A percentile compares a stretch with the other conserved stretches of the same genome.
Evolutionary conservation across 257 asterid genomes (phyloP).

Genomic region (Mentha longifolia): DNA sequence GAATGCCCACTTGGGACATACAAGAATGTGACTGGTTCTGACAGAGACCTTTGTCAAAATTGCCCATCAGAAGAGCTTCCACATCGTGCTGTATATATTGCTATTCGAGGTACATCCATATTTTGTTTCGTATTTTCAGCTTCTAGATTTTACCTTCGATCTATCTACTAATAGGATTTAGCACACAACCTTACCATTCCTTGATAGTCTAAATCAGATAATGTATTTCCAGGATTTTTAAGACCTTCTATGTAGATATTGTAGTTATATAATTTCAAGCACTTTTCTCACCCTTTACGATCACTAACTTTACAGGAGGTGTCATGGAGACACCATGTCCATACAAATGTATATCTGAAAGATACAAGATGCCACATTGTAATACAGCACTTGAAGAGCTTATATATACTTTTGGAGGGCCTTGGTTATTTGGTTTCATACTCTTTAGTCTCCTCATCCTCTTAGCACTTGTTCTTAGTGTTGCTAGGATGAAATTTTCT

Average conservation of each 20-base stretch:
- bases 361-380: constrained; percentile 87
- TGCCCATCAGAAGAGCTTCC: constrained; percentile 82
- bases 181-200: background rate
- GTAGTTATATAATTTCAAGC: background rate
- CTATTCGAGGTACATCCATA: constrained; percentile 65
- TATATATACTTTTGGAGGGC: constrained; percentile 88
- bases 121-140: constrained; percentile 30
- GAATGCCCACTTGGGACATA: constrained; percentile 93
- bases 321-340: constrained; percentile 78
- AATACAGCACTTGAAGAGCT: constrained; percentile 87
- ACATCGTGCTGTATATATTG: constrained; percentile 62
- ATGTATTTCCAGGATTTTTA: constrained; percentile 13
- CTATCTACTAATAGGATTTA: constrained; percentile 13
- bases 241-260: background rate
- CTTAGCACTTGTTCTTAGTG: constrained; percentile 83
- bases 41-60: constrained; percentile 57
- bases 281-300: constrained; percentile 24
- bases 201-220: constrained; percentile 17
- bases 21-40: constrained; percentile 79
- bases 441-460: constrained; percentile 72
- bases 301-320: constrained; percentile 62
- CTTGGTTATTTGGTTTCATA: constrained; percentile 82
- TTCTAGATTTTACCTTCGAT: constrained; percentile 19
- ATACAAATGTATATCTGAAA: constrained; percentile 82
- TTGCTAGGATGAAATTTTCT: constrained; percentile 86